Percentiles rank a stretch among this genome's conserved stretches.
phyloP scores from a whole-genome alignment of 352 stramenopile genomes.

The Thraustochytrium striatum region DNA sequence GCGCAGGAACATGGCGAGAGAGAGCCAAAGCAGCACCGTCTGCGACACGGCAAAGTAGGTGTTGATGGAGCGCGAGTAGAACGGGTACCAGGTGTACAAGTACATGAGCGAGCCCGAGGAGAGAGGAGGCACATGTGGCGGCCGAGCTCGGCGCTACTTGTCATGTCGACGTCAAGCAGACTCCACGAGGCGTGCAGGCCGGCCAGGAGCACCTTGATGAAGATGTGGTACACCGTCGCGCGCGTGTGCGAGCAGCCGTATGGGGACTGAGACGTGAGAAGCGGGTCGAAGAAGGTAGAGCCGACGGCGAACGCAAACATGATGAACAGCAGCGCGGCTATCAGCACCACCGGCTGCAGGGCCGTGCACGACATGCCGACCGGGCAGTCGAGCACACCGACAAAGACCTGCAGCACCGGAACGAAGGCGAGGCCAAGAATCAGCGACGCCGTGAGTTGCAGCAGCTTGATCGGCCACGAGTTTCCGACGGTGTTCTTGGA shows the following conservation, averaged over 20 bases:
- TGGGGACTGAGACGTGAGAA: constrained; percentile 24
- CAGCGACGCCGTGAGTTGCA: constrained; percentile 3
- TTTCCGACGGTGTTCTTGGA: constrained; percentile 22
- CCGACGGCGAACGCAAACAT: constrained; percentile 14
- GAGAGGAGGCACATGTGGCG: neutral
- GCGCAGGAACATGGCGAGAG: constrained; percentile 28
- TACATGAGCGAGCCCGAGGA: constrained; percentile 1
- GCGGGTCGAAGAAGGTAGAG: constrained; percentile 42
- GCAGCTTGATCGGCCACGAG: constrained; percentile 43
- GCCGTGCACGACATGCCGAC: neutral
- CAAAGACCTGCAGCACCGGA: constrained; percentile 17
- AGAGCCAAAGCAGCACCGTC: constrained; percentile 13
- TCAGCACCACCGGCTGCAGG: constrained; percentile 14
- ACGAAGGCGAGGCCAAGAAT: constrained; percentile 44
- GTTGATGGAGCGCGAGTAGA: constrained; percentile 14
- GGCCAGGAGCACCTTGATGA: constrained; percentile 35
- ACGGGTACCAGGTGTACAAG: constrained; percentile 44
- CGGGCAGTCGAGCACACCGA: neutral
- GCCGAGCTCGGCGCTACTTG: neutral
- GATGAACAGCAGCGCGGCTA: constrained; percentile 1
- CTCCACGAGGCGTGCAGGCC: constrained; percentile 8
- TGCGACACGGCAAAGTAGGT: neutral
- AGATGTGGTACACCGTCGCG: constrained; percentile 42
- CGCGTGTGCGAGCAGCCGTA: constrained; percentile 26
- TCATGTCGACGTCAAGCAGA: neutral